Evolutionary conservation across 2,329 filamentous ascomycete species (phyloP).

Genomic region (Aspergillus sojae): DNA sequence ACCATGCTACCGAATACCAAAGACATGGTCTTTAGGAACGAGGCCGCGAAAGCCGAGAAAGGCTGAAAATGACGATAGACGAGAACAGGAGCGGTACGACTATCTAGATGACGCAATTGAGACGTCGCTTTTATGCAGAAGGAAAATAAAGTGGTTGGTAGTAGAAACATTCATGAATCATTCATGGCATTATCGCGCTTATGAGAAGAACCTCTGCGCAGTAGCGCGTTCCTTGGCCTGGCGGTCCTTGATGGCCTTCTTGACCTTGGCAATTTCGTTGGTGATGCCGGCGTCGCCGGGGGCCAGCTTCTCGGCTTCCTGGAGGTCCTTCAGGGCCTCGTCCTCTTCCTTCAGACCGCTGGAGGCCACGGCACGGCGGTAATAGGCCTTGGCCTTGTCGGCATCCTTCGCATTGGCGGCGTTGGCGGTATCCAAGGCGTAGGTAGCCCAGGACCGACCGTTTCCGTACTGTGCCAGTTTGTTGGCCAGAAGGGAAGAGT

Average conservation of each 20-base stretch:
- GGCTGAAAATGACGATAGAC: background rate
- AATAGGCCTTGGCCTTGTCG: slow-evolving; percentile 88
- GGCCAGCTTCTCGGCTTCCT: slow-evolving; percentile 72
- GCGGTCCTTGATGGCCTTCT: slow-evolving; percentile 72
- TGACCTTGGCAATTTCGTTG: slow-evolving; percentile 76
- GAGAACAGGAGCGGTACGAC: background rate
- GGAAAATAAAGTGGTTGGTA: slow-evolving; percentile 11
- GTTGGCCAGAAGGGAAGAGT: slow-evolving; percentile 80
- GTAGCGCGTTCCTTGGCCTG: slow-evolving; percentile 88
- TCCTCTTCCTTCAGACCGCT: slow-evolving; percentile 83
- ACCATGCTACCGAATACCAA: slow-evolving; percentile 16
- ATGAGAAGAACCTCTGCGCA: slow-evolving; percentile 87
- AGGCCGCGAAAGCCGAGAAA: background rate
- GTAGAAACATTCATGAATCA: slow-evolving; percentile 30
- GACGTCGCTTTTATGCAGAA: slow-evolving; percentile 18
- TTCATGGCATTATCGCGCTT: slow-evolving; percentile 30
- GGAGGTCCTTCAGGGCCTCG: slow-evolving; percentile 71
- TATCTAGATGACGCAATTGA: background rate
- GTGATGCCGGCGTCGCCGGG: slow-evolving; percentile 75
- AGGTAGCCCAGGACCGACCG: slow-evolving; percentile 68
- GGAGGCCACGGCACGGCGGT: slow-evolving; percentile 76
- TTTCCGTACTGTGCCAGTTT: slow-evolving; percentile 76
- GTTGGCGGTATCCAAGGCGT: slow-evolving; percentile 67
- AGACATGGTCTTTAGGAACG: slow-evolving; percentile 9
- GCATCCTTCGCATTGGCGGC: slow-evolving; percentile 65